A percentile compares a stretch with the other conserved stretches of the same genome.
Evolutionary conservation across 2,329 filamentous ascomycete genomes (phyloP).

Genomic region (Colletotrichum sp.): DNA sequence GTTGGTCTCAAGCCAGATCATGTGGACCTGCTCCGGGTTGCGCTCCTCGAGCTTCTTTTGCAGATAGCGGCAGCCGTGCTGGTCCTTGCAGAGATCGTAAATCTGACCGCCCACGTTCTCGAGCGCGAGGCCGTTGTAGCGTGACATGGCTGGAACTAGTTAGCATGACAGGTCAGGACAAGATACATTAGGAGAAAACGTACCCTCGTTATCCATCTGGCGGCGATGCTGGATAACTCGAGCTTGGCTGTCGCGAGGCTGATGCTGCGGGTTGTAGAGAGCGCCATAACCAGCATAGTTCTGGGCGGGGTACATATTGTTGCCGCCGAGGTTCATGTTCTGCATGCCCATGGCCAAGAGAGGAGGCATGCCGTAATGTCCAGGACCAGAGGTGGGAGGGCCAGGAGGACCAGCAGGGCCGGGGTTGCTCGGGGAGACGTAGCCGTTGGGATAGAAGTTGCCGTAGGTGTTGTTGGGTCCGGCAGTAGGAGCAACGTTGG

Average conservation of each 20-base stretch:
- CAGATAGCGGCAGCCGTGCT: conserved; percentile 95
- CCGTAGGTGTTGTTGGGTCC: conserved; percentile 9
- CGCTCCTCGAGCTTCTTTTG: conserved; percentile 97
- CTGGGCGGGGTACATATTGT: conserved; percentile 57
- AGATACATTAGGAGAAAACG: conserved; percentile 24
- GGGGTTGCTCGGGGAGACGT: conserved; percentile 6
- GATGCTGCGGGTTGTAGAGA: conserved; percentile 55
- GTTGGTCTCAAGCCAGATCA: conserved; percentile 95
- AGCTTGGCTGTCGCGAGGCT: conserved; percentile 75
- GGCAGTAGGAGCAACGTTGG: not conserved
- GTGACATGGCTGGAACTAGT: conserved; percentile 65
- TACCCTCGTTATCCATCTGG: conserved; percentile 75
- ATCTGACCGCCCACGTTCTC: conserved; percentile 84
- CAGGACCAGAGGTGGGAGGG: not conserved
- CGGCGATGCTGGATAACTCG: conserved; percentile 79
- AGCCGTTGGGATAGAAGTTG: conserved; percentile 12
- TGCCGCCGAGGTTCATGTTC: conserved; percentile 60
- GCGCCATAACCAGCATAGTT: conserved; percentile 63
- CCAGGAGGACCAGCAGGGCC: conserved; percentile 1
- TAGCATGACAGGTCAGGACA: conserved; percentile 25
- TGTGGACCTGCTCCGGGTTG: conserved; percentile 80
- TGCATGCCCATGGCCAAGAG: conserved; percentile 74
- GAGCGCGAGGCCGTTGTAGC: conserved; percentile 83
- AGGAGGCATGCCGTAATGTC: conserved; percentile 54
- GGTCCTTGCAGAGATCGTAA: conserved; percentile 93